Conservation (phyloP, 257 asterid genomes). For the Paraleonurus japonicus region DNA sequence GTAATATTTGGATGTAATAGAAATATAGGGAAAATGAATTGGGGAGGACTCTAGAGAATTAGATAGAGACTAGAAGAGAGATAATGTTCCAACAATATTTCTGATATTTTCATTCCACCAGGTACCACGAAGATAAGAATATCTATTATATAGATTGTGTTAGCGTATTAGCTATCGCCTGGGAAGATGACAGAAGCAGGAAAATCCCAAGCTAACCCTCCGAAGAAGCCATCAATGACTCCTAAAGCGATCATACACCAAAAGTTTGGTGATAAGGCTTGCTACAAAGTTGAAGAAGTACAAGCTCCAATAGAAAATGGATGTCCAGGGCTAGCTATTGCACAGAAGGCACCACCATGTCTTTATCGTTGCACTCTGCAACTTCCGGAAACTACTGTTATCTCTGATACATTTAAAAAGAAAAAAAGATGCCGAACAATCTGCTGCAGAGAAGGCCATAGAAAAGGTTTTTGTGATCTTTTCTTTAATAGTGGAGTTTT, state of each 20-base stretch:
- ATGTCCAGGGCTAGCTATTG: slow-evolving; percentile 69
- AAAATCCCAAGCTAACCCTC: slow-evolving; percentile 29
- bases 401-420: slow-evolving; percentile 59
- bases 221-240: slow-evolving; percentile 55
- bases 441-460: slow-evolving; percentile 89
- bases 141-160: slow-evolving; percentile 1
- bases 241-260: slow-evolving; percentile 89
- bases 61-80: not conserved
- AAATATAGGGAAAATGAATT: not conserved
- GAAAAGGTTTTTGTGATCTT: slow-evolving; percentile 52
- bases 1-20: not conserved
- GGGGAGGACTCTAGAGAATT: not conserved
- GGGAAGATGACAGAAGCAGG: slow-evolving; percentile 45
- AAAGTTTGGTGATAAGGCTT: slow-evolving; percentile 66
- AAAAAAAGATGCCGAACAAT: slow-evolving; percentile 95
- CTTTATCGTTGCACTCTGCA: slow-evolving; percentile 71
- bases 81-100: not conserved
- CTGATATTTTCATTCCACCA: not conserved
- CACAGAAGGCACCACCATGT: slow-evolving; percentile 67
- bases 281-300: slow-evolving; percentile 77
- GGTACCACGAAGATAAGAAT: slow-evolving; percentile 3
- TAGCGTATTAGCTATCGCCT: not conserved
- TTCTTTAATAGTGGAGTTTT: not conserved
- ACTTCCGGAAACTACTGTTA: slow-evolving; percentile 69
- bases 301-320: slow-evolving; percentile 47